These are phyloP conservation scores for Scalesia atractyloides DNA, from an alignment of 129 eudicot genomes.

Conservation along the genomic window DNA sequence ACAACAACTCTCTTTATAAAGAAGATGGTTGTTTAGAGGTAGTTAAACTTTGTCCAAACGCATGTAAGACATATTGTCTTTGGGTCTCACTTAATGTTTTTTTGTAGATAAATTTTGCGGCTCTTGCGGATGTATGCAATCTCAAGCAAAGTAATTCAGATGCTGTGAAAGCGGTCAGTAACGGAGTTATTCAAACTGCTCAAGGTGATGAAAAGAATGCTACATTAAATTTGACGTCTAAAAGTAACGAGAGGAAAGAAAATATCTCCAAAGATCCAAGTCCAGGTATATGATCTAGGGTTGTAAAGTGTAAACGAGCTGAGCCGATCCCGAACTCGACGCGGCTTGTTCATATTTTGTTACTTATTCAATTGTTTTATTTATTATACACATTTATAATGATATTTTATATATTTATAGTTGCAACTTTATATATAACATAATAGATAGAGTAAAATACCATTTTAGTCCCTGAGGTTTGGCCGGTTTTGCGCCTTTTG, in stretches of 20 bases:
- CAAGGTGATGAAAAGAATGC: conserved; percentile 26
- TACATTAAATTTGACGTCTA: conserved; percentile 26
- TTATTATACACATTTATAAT: too few species aligned
- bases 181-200: conserved; percentile 29
- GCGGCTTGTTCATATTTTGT: too few species aligned
- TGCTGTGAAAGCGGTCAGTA: conserved; percentile 32
- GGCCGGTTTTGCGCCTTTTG: too few species aligned
- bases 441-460: too few species aligned
- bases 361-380: too few species aligned
- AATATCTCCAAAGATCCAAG: conserved; percentile 31
- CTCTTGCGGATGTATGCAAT: conserved; percentile 70
- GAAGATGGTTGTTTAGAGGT: conserved; percentile 98
- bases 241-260: conserved; percentile 28
- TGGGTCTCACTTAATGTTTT: conserved; percentile 10
- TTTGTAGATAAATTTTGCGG: conserved; percentile 69
- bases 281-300: conserved; percentile 40
- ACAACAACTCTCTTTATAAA: conserved; percentile 56
- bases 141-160: conserved; percentile 40
- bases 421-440: too few species aligned
- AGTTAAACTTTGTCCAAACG: not conserved
- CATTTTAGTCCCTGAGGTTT: too few species aligned
- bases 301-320: too few species aligned
- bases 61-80: not conserved
- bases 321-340: too few species aligned
- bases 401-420: too few species aligned